These are phyloP conservation scores for Paraphoma sp. DNA, from an alignment of 2,329 filamentous ascomycete species.

Conservation along the genomic window DNA sequence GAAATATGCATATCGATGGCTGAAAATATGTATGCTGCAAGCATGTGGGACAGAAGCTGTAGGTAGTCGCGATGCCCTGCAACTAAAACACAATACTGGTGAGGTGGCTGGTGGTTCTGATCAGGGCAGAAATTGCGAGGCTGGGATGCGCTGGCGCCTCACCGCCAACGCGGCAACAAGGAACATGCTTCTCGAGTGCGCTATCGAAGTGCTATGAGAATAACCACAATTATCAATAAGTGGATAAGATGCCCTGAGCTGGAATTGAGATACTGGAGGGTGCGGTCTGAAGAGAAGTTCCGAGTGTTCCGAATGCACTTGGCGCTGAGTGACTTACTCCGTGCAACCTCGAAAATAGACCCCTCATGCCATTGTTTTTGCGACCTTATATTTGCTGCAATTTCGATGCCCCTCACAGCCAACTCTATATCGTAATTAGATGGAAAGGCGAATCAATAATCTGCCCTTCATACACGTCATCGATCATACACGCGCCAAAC, in stretches of 20 bases:
- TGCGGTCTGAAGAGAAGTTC: background rate
- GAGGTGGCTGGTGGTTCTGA: conserved; percentile 41
- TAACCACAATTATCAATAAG: background rate
- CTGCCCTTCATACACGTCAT: too few relatives aligned
- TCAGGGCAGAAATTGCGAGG: conserved; percentile 40
- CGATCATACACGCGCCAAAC: too few relatives aligned
- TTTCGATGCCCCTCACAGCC: too few relatives aligned
- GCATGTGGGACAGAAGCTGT: background rate
- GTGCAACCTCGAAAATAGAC: too few relatives aligned
- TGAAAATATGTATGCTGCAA: background rate
- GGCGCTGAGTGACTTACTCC: background rate
- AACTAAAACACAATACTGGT: conserved; percentile 6
- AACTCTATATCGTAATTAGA: too few relatives aligned
- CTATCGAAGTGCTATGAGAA: too few relatives aligned
- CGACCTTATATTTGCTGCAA: too few relatives aligned
- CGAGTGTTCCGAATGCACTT: background rate
- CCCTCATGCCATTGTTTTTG: too few relatives aligned
- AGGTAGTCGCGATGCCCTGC: background rate
- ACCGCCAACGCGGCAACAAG: conserved; percentile 23
- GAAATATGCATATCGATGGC: conserved; percentile 31
- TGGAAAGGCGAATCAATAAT: too few relatives aligned
- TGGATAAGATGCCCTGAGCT: background rate
- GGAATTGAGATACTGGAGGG: background rate
- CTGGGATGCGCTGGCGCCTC: conserved; percentile 42
- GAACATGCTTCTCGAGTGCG: conserved; percentile 10